Evolutionary conservation across 2,329 filamentous ascomycete species (phyloP).

Genomic region (Trichoderma koningii): DNA sequence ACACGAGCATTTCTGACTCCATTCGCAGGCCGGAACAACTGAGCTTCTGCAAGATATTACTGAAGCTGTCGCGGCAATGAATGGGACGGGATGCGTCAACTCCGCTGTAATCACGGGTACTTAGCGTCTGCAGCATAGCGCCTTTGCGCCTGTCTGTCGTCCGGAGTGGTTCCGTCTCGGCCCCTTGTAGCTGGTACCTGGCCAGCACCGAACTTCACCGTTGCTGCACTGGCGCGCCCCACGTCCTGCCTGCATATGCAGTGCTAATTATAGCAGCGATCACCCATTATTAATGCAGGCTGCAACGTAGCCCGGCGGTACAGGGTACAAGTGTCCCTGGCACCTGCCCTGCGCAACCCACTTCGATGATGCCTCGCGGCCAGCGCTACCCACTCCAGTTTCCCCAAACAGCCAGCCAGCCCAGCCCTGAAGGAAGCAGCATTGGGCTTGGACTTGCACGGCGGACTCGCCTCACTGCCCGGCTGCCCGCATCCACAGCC

Average conservation of each 20-base stretch:
- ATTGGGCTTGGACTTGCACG: background rate
- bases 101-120: background rate
- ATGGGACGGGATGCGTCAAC: too few species aligned
- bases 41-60: too few species aligned
- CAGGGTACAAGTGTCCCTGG: background rate
- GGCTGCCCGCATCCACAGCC: conserved; percentile 25
- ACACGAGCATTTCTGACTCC: too few species aligned
- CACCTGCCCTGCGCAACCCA: background rate
- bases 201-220: conserved; percentile 14
- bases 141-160: background rate
- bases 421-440: background rate
- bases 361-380: conserved; percentile 9
- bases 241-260: background rate
- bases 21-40: too few species aligned
- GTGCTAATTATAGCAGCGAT: conserved; percentile 20
- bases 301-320: conserved; percentile 11
- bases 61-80: too few species aligned
- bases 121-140: background rate
- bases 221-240: conserved; percentile 11
- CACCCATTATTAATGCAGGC: conserved; percentile 21
- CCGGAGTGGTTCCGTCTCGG: background rate
- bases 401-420: conserved; percentile 5
- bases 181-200: conserved; percentile 4
- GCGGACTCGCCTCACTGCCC: conserved; percentile 14
- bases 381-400: conserved; percentile 2